Percentiles rank a stretch among this genome's conserved stretches.
Evolutionary conservation across 2,329 filamentous ascomycete species (phyloP).

Genomic region (Fusarium sp.): DNA sequence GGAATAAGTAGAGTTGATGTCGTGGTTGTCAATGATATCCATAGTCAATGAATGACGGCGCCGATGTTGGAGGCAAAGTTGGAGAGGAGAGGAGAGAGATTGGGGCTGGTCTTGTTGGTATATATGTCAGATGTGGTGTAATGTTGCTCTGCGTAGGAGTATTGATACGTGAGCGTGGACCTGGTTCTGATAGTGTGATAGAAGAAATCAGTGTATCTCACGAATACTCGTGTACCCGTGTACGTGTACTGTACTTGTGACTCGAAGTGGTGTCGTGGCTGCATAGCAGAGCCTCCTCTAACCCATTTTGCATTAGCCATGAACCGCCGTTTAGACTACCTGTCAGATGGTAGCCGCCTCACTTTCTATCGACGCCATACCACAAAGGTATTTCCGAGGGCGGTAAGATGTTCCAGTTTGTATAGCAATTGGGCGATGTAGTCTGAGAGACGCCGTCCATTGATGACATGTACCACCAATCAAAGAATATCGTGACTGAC

Average conservation of each 20-base stretch:
- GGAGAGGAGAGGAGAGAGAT: not conserved
- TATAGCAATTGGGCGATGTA: slow-evolving; percentile 1
- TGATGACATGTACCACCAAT: too few relatives aligned
- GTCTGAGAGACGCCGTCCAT: not conserved
- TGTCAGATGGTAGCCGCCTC: slow-evolving; percentile 19
- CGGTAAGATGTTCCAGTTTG: too few relatives aligned
- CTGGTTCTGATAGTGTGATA: slow-evolving; percentile 6
- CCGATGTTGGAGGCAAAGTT: not conserved
- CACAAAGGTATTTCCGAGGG: not conserved
- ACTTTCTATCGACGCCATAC: slow-evolving; percentile 25
- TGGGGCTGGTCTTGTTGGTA: not conserved
- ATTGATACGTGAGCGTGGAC: not conserved
- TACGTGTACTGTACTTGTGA: too few relatives aligned
- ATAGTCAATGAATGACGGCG: not conserved
- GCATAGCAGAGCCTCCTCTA: slow-evolving; percentile 34
- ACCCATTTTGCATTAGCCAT: slow-evolving; percentile 31
- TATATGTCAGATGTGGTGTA: slow-evolving; percentile 8
- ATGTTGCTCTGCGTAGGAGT: slow-evolving; percentile 4
- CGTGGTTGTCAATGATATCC: slow-evolving; percentile 13
- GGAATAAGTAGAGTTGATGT: slow-evolving; percentile 3
- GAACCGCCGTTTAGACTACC: slow-evolving; percentile 18
- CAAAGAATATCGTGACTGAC: too few relatives aligned
- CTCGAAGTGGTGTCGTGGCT: slow-evolving; percentile 21
- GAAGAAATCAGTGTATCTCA: not conserved
- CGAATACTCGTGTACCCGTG: slow-evolving; percentile 3